Evolutionary conservation across 768 basidiomycete genomes (phyloP).

Genomic region (Boletus patriciae): DNA sequence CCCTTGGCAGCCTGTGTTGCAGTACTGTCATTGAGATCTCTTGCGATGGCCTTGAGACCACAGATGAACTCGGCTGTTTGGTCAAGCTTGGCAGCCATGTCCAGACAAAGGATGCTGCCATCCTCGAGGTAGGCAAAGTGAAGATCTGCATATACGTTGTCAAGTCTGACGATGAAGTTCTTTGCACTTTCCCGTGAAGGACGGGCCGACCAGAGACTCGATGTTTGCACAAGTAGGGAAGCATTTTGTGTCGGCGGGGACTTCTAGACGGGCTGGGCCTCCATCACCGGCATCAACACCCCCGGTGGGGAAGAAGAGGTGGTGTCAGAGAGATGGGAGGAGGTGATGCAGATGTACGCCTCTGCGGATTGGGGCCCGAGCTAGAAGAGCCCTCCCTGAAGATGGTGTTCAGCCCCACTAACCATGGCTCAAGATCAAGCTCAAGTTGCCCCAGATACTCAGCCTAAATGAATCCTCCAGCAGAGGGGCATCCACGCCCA

Average conservation of each 20-base stretch:
- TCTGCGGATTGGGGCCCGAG: conserved; percentile 93
- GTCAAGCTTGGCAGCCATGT: conserved; percentile 99
- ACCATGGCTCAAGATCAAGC: conserved; percentile 61
- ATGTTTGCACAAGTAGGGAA: conserved; percentile 86
- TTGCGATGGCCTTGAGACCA: conserved; percentile 97
- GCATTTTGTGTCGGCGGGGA: conserved; percentile 61
- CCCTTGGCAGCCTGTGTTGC: conserved; percentile 36
- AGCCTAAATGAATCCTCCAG: conserved; percentile 34
- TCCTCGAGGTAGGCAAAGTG: conserved; percentile 99
- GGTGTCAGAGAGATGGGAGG: conserved; percentile 87
- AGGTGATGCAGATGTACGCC: conserved; percentile 98
- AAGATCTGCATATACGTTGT: conserved; percentile 97
- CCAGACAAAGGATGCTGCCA: conserved; percentile 84
- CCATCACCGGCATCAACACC: conserved; percentile 99
- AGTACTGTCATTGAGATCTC: conserved; percentile 72
- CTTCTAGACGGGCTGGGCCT: conserved; percentile 81
- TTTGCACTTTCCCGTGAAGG: conserved; percentile 84
- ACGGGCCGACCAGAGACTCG: conserved; percentile 68
- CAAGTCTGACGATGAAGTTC: conserved; percentile 95
- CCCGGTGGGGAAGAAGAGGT: conserved; percentile 98
- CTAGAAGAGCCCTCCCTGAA: too few relatives aligned
- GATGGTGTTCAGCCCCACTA: too few relatives aligned
- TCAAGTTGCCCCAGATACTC: conserved; percentile 49
- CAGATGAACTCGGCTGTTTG: conserved; percentile 98
- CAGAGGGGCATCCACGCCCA: conserved; percentile 26